Evolutionary conservation across 225 moss, liverwort and hornwort species (phyloP), one percentile per base, ranked within the genome.

Genomic region (Polytrichum commune): DNA sequence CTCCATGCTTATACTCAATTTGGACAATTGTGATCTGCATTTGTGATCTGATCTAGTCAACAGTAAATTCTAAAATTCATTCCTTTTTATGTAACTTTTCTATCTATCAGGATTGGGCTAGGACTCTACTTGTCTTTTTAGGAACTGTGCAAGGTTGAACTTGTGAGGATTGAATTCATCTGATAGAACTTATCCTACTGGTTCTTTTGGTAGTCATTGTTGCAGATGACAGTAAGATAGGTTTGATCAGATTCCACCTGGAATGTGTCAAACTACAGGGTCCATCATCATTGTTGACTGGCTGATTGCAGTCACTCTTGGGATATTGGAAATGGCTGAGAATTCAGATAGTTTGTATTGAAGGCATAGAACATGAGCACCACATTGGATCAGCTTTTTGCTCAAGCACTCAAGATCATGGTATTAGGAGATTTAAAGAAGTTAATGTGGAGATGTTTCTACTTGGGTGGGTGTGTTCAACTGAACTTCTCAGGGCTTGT

Each of bases 401-500:
- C 60, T 75, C 66, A 75, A 33, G 71, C 60, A 70, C 55, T 72
- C 28, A 69, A 70, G 69, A 69, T 61, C 55, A 67, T 72, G 68
- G 78, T 65, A 53, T 72, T 81, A 83, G 35, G 71, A 77, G 65
- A 77, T 62, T 29, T 57, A 75, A 82, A 73, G 70, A 53, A 74
- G 77, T 79, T 84, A 84, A 88, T 77, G 70, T 64, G 73, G 64
- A 65, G 33, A 62, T 68, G 73, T 73, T 77, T 76, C 72, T 57
- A 58, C 71, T 69, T 80, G 77, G 83, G 71, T 81, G 81, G 78
- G 78, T 83, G 80, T 85, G 69, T 86, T 60, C 63, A 79, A 86
- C 79, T 83, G 81, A 68, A 75, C 72, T 83, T 80, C 30, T 77
- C 90, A 95, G 97, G 89, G 98, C 95, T 62, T 93, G 95, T 76